Percentiles rank a stretch among this genome's conserved stretches.
phyloP scores from a whole-genome alignment of 176 grass and related monocot species.

The Triticum turgidum region DNA sequence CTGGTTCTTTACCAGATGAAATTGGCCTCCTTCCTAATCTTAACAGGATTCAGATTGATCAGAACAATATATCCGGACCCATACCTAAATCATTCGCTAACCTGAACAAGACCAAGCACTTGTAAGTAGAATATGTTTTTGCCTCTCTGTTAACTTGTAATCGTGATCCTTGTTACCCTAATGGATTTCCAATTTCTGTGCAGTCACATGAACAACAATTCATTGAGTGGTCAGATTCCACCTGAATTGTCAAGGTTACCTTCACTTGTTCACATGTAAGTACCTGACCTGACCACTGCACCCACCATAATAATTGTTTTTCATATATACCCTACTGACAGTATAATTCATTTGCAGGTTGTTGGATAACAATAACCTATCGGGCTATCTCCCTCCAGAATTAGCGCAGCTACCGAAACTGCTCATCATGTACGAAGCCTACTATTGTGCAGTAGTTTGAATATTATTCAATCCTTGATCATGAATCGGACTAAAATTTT shows the following conservation, averaged over 20 bases:
- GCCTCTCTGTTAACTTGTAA: neutral
- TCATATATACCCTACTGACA: conserved; percentile 32
- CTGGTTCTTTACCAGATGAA: conserved; percentile 71
- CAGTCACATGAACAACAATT: conserved; percentile 99
- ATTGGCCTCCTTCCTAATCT: conserved; percentile 83
- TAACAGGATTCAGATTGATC: conserved; percentile 92
- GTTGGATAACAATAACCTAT: conserved; percentile 81
- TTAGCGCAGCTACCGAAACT: conserved; percentile 51
- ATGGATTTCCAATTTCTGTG: conserved; percentile 23
- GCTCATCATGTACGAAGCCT: conserved; percentile 60
- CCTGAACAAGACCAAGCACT: conserved; percentile 24
- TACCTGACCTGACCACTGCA: conserved; percentile 3
- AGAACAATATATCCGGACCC: conserved; percentile 79
- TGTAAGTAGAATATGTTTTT: too few species aligned
- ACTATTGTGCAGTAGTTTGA: conserved; percentile 20
- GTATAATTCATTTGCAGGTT: conserved; percentile 46
- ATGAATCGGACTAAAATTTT: neutral
- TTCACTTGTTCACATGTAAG: conserved; percentile 91
- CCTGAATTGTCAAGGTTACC: conserved; percentile 77
- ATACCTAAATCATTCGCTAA: conserved; percentile 86
- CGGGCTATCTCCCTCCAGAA: conserved; percentile 56
- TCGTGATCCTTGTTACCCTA: conserved; percentile 22
- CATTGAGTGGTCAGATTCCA: conserved; percentile 95
- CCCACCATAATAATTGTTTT: conserved; percentile 21
- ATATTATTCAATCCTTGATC: conserved; percentile 13